Evolutionary conservation across 208 protist genomes (phyloP).

Genomic region (Leptomonas seymouri): DNA sequence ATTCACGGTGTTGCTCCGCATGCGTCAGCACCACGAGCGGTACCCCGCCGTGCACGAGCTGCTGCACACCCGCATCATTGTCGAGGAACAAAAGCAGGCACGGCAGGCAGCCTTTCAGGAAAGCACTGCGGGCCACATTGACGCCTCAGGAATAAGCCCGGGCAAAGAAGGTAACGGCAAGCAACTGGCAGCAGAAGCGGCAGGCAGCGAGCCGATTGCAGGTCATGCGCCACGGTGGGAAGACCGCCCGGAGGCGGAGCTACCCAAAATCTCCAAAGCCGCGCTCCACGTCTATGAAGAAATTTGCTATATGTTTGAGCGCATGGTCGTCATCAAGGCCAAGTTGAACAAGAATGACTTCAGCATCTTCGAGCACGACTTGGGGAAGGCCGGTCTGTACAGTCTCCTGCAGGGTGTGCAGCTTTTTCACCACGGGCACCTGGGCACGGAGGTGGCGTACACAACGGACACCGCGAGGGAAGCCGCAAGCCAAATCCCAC

Average conservation of each 20-base stretch:
- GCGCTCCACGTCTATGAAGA: slow-evolving; percentile 61
- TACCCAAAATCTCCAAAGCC: slow-evolving; percentile 33
- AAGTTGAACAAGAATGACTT: slow-evolving; percentile 36
- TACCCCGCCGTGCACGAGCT: slow-evolving; percentile 46
- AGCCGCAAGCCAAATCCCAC: slow-evolving; percentile 4
- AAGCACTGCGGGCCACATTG: not conserved
- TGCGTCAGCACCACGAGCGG: slow-evolving; percentile 40
- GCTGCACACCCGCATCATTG: slow-evolving; percentile 33
- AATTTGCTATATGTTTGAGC: slow-evolving; percentile 65
- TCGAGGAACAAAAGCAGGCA: not conserved
- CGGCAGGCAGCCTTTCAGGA: not conserved
- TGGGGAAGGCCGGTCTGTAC: slow-evolving; percentile 57
- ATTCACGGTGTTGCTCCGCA: slow-evolving; percentile 69
- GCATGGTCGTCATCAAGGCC: slow-evolving; percentile 45
- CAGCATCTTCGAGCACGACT: slow-evolving; percentile 30
- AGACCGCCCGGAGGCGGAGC: slow-evolving; percentile 8
- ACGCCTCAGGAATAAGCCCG: not conserved
- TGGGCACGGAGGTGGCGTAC: slow-evolving; percentile 14
- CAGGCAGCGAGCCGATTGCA: too few relatives aligned
- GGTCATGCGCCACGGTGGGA: slow-evolving; percentile 24
- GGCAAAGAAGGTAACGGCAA: not conserved
- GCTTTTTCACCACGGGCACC: slow-evolving; percentile 47
- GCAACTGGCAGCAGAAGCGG: not conserved
- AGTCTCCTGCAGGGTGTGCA: slow-evolving; percentile 53
- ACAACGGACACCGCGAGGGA: slow-evolving; percentile 3